Percentiles rank a stretch among this genome's conserved stretches.
Conservation (phyloP, 129 eudicot species). For the Ambrosia artemisiifolia region DNA sequence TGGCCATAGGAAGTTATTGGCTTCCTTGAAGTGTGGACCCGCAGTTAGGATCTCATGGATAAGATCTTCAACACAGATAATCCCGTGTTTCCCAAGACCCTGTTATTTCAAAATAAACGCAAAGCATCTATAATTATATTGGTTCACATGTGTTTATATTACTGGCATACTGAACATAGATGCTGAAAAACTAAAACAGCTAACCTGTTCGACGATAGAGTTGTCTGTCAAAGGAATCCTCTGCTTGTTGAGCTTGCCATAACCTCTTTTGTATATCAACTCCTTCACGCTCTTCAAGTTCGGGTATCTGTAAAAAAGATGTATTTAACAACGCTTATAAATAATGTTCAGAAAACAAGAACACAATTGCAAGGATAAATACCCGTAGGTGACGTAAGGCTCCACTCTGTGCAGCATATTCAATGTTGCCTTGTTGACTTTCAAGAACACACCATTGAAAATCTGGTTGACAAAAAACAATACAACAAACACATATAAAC, state of each 20-base stretch:
- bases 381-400: constrained; percentile 93
- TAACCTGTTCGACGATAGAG: constrained; percentile 65
- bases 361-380: not conserved
- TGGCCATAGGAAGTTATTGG: constrained; percentile 90
- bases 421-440: constrained; percentile 85
- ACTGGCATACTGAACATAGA: not conserved
- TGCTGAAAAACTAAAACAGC: not conserved
- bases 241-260: constrained; percentile 78
- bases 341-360: not conserved
- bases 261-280: constrained; percentile 82
- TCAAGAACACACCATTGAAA: constrained; percentile 72
- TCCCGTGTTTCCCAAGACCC: constrained; percentile 74
- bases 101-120: not conserved
- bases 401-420: constrained; percentile 94
- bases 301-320: constrained; percentile 50
- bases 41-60: constrained; percentile 78
- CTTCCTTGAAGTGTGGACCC: constrained; percentile 86
- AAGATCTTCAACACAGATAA: constrained; percentile 70
- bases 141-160: not conserved
- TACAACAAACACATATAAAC: not conserved
- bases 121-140: not conserved
- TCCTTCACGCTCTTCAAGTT: constrained; percentile 76
- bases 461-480: constrained; percentile 37
- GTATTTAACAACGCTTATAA: not conserved
- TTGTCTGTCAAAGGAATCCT: constrained; percentile 78